Evolutionary conservation across 805 yeast species (phyloP).

Genomic region (Yamadazyma takamatsuzukensis): DNA sequence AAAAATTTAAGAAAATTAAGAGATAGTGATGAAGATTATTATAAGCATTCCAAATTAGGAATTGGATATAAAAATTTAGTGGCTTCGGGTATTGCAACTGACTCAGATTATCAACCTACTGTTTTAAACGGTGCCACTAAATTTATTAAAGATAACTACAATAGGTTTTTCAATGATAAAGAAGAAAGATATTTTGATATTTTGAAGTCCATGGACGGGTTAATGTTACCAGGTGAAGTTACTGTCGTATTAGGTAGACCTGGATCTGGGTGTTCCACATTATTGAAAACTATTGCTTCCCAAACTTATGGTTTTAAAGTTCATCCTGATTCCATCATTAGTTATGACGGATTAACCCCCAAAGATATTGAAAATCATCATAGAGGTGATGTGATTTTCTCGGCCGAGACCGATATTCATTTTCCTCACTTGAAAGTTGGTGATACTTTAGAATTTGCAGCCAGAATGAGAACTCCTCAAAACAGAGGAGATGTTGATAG

Average conservation of each 20-base stretch:
- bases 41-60: conserved; percentile 58
- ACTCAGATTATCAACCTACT: conserved; percentile 64
- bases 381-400: conserved; percentile 39
- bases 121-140: conserved; percentile 41
- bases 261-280: conserved; percentile 40
- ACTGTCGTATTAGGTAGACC: conserved; percentile 42
- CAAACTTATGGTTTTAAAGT: conserved; percentile 37
- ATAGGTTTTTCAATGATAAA: conserved; percentile 17
- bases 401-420: conserved; percentile 55
- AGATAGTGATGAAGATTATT: conserved; percentile 57
- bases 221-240: conserved; percentile 34
- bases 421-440: conserved; percentile 55
- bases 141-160: conserved; percentile 14
- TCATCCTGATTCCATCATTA: conserved; percentile 26
- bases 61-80: conserved; percentile 55
- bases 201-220: conserved; percentile 23
- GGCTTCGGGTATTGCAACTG: conserved; percentile 64
- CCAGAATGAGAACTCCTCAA: conserved; percentile 45
- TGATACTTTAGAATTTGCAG: conserved; percentile 54
- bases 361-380: conserved; percentile 25
- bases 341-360: conserved; percentile 33
- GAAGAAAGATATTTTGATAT: conserved; percentile 11
- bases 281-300: conserved; percentile 35
- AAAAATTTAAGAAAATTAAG: conserved; percentile 55
- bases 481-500: conserved; percentile 35